Base-by-base conservation (phyloP, 75 land plant genomes). In the Gnetum montanum region DNA sequence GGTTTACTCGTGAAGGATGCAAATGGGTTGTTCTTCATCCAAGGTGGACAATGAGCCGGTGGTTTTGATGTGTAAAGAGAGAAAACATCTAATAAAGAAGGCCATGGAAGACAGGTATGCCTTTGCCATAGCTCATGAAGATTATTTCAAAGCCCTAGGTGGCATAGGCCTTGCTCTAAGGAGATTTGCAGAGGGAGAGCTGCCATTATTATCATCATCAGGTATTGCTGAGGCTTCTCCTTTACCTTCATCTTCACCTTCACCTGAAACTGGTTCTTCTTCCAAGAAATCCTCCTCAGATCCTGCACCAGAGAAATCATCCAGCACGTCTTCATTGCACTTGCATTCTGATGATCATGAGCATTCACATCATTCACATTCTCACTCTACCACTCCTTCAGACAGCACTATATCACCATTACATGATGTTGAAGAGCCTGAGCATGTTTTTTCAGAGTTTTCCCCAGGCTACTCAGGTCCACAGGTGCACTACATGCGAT, bases 11-110 rank as follows among this genome's bases (percentile, higher is more conserved):
- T 20, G 37, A 4, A 22, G 55, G 55, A 53, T 53, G 55, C 55
- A 53, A 53, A 84, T 84, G 88, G 88, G 93, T 13, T 88, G 88
- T 54, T 48, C 71, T 12, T 50, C 49, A 27, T 84, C 93, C 7
- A 88, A 80, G 71, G 31, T 75, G n/a, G 87, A 83, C 41, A 80
- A 79, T 43, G 61, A 68, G n/a, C 76, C 58, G 49, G 88, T 82
- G 28, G 84, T 84, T 31, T 57, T 58, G 33, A 65, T 75, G 4
- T 84, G 88, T 45, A 69, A 63, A 6, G 71, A 73, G 22, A 69
- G 93, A 4, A 46, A 48, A 27, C 22, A 29, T 4, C 66, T 64
- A 33, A 70, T 88, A 1, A 72, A 84, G 35, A 61, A 65, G 22
- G 87, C 93, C 2, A 66, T 84, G n/a, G 62, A 41, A 4, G 63